Percentiles rank a stretch among this genome's conserved stretches.
phyloP scores from a whole-genome alignment of 805 yeast species.

The Schizosaccharomyces osmophilus region DNA sequence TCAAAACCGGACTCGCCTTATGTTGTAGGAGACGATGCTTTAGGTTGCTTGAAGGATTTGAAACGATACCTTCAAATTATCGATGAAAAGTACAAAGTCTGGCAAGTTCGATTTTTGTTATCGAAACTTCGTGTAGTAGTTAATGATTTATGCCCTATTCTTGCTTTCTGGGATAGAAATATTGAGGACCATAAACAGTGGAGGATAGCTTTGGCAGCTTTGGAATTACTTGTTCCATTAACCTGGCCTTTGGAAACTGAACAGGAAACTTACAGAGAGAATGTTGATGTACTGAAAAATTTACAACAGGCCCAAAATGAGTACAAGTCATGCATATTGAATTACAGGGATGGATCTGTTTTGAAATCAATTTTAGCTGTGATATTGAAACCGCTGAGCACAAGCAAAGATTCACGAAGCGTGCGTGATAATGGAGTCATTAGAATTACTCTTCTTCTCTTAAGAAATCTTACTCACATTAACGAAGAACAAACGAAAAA shows the following conservation, averaged over 20 bases:
- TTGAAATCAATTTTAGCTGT: conserved; percentile 47
- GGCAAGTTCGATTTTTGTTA: conserved; percentile 72
- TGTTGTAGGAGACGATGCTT: conserved; percentile 66
- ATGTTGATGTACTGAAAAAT: conserved; percentile 30
- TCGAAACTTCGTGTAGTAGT: conserved; percentile 51
- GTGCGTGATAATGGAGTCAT: conserved; percentile 49
- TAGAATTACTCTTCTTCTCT: conserved; percentile 43
- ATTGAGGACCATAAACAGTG: conserved; percentile 18
- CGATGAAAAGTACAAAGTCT: conserved; percentile 44
- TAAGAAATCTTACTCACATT: conserved; percentile 56
- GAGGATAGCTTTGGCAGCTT: conserved; percentile 40
- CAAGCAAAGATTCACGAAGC: conserved; percentile 30
- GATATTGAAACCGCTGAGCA: conserved; percentile 34
- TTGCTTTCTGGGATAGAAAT: conserved; percentile 42
- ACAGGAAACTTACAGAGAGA: conserved; percentile 26
- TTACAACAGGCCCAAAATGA: conserved; percentile 39
- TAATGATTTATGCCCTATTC: conserved; percentile 49
- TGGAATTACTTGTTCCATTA: conserved; percentile 60
- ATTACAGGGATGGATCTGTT: conserved; percentile 32
- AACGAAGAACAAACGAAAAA: conserved; percentile 42
- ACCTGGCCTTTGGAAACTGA: conserved; percentile 66
- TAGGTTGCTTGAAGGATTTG: conserved; percentile 64
- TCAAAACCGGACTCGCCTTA: conserved; percentile 29
- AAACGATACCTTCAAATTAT: conserved; percentile 70
- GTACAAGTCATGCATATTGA: conserved; percentile 47